Conservation (phyloP, 75 land plant species). For the Selaginella moellendorffii region DNA sequence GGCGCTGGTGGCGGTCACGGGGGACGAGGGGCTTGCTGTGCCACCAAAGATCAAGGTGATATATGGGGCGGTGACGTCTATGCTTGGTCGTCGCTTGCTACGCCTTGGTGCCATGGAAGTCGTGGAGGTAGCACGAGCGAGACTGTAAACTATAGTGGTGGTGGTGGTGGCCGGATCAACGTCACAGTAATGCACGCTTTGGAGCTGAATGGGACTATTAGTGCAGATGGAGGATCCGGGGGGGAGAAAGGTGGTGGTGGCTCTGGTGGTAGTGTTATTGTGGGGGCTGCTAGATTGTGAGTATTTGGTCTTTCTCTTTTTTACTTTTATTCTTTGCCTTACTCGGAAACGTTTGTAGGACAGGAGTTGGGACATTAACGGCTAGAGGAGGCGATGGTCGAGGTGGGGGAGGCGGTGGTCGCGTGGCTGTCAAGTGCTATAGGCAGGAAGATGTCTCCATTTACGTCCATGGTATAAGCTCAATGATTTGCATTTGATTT, state of each 20-base stretch:
- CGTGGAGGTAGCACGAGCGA: constrained; percentile 72
- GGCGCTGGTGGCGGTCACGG: constrained; percentile 98
- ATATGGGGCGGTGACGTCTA: constrained; percentile 96
- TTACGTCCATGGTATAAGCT: constrained; percentile 62
- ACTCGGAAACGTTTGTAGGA: no score
- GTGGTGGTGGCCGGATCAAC: constrained; percentile 66
- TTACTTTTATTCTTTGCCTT: no score
- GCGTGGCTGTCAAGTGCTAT: constrained; percentile 65
- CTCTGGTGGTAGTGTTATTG: constrained; percentile 81
- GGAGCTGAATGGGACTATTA: constrained; percentile 47
- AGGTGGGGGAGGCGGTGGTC: constrained; percentile 94
- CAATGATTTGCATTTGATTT: no score
- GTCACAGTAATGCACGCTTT: constrained; percentile 25
- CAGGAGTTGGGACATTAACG: constrained; percentile 67
- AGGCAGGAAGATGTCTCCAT: constrained; percentile 63
- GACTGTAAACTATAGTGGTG: constrained; percentile 66
- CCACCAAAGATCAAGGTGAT: constrained; percentile 57
- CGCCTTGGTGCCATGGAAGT: constrained; percentile 76
- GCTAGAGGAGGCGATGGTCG: constrained; percentile 86
- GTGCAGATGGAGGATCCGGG: constrained; percentile 83
- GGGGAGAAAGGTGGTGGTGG: constrained; percentile 91
- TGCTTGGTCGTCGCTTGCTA: constrained; percentile 52
- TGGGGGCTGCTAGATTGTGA: constrained; percentile 58
- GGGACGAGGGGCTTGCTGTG: constrained; percentile 85
- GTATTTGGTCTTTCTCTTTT: no score